A percentile compares a stretch with the other conserved stretches of the same genome.
Evolutionary conservation across 192 early-diverging fungal genomes (phyloP).

Genomic region (Coemansia sp.): DNA sequence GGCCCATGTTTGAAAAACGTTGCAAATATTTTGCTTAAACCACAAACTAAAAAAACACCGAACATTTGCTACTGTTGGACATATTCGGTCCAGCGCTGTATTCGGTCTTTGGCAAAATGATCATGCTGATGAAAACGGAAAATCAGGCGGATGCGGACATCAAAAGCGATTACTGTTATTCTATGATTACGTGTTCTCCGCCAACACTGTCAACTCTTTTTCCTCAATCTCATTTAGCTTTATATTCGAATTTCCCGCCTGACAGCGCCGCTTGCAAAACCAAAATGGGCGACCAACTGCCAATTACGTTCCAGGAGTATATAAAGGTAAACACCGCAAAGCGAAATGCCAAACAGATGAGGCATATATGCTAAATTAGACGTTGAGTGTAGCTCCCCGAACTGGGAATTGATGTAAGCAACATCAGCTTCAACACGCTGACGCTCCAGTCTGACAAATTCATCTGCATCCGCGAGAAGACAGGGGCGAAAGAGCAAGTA

Average conservation of each 20-base stretch:
- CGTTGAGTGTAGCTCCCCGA: conserved; percentile 68
- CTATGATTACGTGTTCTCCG: neutral
- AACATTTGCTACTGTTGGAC: neutral
- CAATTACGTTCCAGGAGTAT: conserved; percentile 96
- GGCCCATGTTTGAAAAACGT: conserved; percentile 6
- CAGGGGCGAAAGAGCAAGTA: conserved; percentile 82
- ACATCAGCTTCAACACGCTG: conserved; percentile 95
- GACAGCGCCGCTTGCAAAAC: conserved; percentile 13
- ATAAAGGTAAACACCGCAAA: conserved; percentile 69
- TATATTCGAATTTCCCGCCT: conserved; percentile 8
- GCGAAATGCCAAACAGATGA: conserved; percentile 1
- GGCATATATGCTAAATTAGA: neutral
- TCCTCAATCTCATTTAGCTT: conserved; percentile 5
- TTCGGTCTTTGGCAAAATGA: too few relatives aligned
- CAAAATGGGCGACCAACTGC: conserved; percentile 74
- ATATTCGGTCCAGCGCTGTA: neutral
- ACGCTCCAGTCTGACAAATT: conserved; percentile 98
- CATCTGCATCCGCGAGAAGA: conserved; percentile 94
- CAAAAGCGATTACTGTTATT: neutral
- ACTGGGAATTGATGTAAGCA: conserved; percentile 85
- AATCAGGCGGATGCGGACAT: neutral
- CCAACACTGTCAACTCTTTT: neutral
- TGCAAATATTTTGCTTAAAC: conserved; percentile 1
- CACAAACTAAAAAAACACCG: neutral
- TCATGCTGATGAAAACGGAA: too few relatives aligned